Evolutionary conservation across 140 eudicot species (phyloP), one percentile per base, ranked within the genome.

Genomic region (Anethum foeniculum): DNA sequence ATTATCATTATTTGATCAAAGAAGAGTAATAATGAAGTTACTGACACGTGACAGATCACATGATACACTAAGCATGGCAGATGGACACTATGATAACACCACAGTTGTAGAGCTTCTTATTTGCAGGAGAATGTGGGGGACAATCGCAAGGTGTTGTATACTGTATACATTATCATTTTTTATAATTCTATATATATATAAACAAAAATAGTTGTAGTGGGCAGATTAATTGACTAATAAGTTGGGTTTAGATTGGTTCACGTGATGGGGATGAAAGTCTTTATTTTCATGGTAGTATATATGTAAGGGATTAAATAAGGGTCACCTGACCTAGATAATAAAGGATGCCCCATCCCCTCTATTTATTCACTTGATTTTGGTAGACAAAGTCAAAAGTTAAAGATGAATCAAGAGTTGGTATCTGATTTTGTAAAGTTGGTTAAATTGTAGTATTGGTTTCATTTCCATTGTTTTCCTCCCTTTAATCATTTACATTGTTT

Each of bases 81-180:
- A 68, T 14, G 74, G 43, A 68, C 51, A 69, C 27, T 69, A 69
- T 34, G 25, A 69, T 69, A 71, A 38, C 44, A 15, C 15, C 27
- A 3, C 77, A 34, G 16, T 28, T 30, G 11, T 32, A 28, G 41
- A 38, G 44, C 6, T 68, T 68, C 14, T 36, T 68, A 30, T 47
- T 64, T 65, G 72, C 76, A 36, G 51, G 76, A 71, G 76, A 71
- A 71, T 71, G 76, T 71, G 76, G 39, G 76, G 77, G 13, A 71
- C 64, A 56, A 56, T 56, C 64, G 2, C 64, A 56, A 56, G 64
- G 64, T 39, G 23, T 39, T 32, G 10, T 32, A 32, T 34, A 13
- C 41, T 64, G 9, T 54, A 6, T 5, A 54, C 25, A 23, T 62
- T 7, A 62, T 62, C 16, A 62, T 39, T 2, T 44, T 44, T 9